Base-by-base conservation (phyloP, 345 rosid species). In the Dipteronia dyeriana region DNA sequence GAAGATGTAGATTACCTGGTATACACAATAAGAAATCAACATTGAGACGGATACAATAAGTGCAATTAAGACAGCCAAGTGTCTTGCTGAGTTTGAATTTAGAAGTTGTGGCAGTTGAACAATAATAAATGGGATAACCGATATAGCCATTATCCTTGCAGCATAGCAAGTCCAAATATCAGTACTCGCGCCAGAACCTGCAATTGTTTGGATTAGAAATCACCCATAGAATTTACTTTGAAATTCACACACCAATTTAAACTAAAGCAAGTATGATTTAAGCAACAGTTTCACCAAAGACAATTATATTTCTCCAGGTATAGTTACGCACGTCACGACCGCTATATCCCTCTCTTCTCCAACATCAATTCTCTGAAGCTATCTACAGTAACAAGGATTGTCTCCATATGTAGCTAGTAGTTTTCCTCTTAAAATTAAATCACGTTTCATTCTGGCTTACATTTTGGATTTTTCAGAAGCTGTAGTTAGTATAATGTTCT, bases 81-180 rank as follows among this genome's bases (percentile, higher is more conserved):
- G 94, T 76, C 90, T 90, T 82, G 92, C 98, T 10, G 97, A 90
- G 10, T 87, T 88, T 38, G 98, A 91, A 60, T 79, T 66, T 71
- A 94, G 79, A 79, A 86, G 29, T 70, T 96, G 97, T 9, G 92
- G 97, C 61, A 93, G 73, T 85, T 96, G 98, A 71, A 96, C 98
- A 71, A 94, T 80, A 71, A 96, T 2, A 77, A 94, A 96, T 7
- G 99, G 99, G 56, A 96, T 79, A 64, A 96, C 80, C 9, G 99
- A 96, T 73, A 92, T 76, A 23, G 82, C 83, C 99, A 96, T 96
- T 56, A 96, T 92, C 75, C 86, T 70, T 53, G 99, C 99, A 68
- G 97, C 94, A 68, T 88, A 91, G 78, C 89, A 85, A 39, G 99
- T 96, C 94, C 92, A 90, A 45, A 80, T 23, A 85, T 96, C 99